Evolutionary conservation across 805 yeast genomes (phyloP).

Genomic region (Lipomyces sp.): DNA sequence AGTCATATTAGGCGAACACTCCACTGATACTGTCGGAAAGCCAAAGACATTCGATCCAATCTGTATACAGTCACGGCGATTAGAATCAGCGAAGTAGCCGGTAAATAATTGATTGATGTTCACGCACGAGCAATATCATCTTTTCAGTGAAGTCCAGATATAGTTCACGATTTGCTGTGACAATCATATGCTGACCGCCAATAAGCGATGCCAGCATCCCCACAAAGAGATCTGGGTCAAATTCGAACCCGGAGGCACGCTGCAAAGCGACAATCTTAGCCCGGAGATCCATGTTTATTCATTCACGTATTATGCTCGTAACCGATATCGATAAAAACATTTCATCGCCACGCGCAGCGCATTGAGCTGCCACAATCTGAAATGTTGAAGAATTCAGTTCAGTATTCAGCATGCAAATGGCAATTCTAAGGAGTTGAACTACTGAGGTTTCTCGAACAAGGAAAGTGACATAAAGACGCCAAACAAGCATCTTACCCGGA

Average conservation of each 20-base stretch:
- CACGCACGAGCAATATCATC: slow-evolving; percentile 21
- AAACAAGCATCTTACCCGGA: no score
- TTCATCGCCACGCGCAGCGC: no score
- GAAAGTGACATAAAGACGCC: no score
- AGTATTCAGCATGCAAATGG: no score
- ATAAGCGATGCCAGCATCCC: slow-evolving; percentile 21
- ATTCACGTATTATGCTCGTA: background rate
- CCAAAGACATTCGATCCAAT: slow-evolving; percentile 26
- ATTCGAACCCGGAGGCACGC: slow-evolving; percentile 16
- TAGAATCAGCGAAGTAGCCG: background rate
- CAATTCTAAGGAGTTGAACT: no score
- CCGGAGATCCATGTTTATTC: slow-evolving; percentile 11
- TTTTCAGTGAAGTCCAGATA: slow-evolving; percentile 17
- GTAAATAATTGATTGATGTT: background rate
- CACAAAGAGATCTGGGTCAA: slow-evolving; percentile 24
- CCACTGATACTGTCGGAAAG: slow-evolving; percentile 10
- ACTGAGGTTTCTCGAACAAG: no score
- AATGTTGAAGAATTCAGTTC: no score
- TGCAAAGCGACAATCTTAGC: slow-evolving; percentile 7
- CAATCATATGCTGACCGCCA: slow-evolving; percentile 21
- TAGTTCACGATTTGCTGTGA: slow-evolving; percentile 17
- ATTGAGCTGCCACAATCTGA: no score
- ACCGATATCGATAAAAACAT: no score
- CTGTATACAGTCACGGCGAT: background rate
- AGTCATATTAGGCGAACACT: slow-evolving; percentile 14